Evolutionary conservation across 306 rosid genomes (phyloP), one percentile per base, ranked within the genome.

Genomic region (Vicia villosa): DNA sequence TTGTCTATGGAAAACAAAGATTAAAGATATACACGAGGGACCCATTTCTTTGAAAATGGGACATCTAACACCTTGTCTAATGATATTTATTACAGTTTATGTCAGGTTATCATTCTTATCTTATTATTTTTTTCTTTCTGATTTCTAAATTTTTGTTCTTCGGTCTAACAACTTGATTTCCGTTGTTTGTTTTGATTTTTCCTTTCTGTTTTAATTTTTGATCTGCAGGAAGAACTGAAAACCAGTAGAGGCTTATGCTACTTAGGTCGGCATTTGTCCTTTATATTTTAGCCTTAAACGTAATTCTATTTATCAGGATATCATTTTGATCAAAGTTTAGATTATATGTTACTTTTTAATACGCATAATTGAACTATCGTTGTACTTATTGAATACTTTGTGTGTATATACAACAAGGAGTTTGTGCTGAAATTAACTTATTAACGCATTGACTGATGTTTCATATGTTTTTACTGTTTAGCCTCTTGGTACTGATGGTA

Each of bases 231-330:
- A 90, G 88, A 74, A 78, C 74, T 56, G 98, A 85, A 79, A 84
- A 66, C 81, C 98, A 87, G 75, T 88, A 92, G 76, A 88, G 88
- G 83, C 83, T 85, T 32, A 85, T 90, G 97, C 81, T 90, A 45
- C 83, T 94, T 59, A 80, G 98, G 82, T 90, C 96, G 36, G 84
- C 91, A 55, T 88, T 90, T 20, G 98, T 94, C 83, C 89, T 90
- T 61, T 90, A 94, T 78, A 88, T 91, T 79, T 84, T 94, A 74
- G 92, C 88, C 66, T 60, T 90, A 55, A 80, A 93, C 80, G 77
- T 90, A 62, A 15, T 90, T 66, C 97, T 90, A 74, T 94, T 94
- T 69, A 80, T 90, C 81, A 90, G 81, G 84, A 80, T 88, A 75
- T 87, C 97, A 3, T 83, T 90, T 75, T 90, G 84, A 88, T 55